Evolutionary conservation across 129 eudicot genomes (phyloP), one percentile per base, ranked within the genome.

Genomic region (Arctium minus): DNA sequence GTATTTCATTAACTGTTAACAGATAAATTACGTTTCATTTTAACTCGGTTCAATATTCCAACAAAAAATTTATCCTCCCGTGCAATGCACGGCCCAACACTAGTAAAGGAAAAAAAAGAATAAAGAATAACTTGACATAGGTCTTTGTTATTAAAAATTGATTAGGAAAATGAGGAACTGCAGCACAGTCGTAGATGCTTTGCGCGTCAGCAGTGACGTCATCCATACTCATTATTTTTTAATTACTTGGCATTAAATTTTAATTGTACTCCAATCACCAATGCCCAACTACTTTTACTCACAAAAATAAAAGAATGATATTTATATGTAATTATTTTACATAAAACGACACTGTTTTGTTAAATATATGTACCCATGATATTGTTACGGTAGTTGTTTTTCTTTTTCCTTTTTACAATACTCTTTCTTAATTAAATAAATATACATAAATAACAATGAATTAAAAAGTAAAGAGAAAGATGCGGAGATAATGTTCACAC

Each of bases 111-210:
- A 22, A 22, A 22, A 22, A 22, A 22, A 22, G 27, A 22, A 22
- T 22, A 22, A 22, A 22, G 27, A 22, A 48, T 70, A 80, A 50
- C 78, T 50, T 80, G 83, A 70, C 31, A 35, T 33, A 48, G 39
- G 73, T 22, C 40, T 81, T 27, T 40, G 32, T 32, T 15, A 80
- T 33, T 53, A 17, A 5, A 56, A 56, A 27, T 56, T 30, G 38
- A 72, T 17, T 64, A 77, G 5, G 18, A 72, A 53, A 56, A 72
- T 81, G 17, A 60, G 60, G 5, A 78, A 50, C 13, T 31, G 67
- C 10, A 15, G 44, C 42, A 29, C 74, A 81, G 78, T 73, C 74
- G 79, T 81, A 74, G 80, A 31, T 74, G 80, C 74, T 74, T 81
- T 33, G 33, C 0, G 68, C 33, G 74, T 81, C 85, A 81, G n/a